phyloP scores from a whole-genome alignment of 805 yeast species.

The Lachancea sp. region DNA sequence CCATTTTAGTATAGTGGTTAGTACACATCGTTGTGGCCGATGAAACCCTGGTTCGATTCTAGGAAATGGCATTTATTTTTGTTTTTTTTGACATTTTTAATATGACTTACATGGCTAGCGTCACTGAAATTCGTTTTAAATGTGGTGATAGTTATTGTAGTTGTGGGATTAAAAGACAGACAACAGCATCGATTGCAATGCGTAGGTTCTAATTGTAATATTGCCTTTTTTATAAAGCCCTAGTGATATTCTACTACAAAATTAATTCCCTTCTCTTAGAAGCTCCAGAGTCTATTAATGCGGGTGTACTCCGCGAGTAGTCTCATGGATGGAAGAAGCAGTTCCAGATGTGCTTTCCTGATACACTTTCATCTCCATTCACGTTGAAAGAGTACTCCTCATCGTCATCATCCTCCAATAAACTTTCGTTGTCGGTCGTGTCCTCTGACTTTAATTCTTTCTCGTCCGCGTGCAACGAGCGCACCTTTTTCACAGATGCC shows the following conservation, averaged over 20 bases:
- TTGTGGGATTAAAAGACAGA: no score
- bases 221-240: no score
- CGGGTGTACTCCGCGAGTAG: not conserved
- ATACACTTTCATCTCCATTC: conserved; percentile 24
- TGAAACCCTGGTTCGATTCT: conserved; percentile 71
- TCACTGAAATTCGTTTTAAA: no score
- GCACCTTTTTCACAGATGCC: conserved; percentile 1
- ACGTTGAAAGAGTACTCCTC: conserved; percentile 24
- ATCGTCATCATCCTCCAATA: conserved; percentile 14
- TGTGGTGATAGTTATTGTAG: no score
- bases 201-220: no score
- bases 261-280: no score
- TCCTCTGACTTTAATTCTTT: conserved; percentile 2
- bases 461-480: not conserved
- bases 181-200: no score
- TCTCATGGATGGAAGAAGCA: conserved; percentile 23
- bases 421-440: conserved; percentile 1
- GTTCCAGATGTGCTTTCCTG: conserved; percentile 28
- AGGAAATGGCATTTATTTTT: conserved; percentile 52
- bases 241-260: no score
- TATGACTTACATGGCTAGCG: no score
- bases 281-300: not conserved
- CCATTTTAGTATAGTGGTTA: conserved; percentile 56
- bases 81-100: not conserved
- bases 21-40: conserved; percentile 72